Conservation (phyloP, 163 green algal species). For the Scenedesmus sp. region DNA sequence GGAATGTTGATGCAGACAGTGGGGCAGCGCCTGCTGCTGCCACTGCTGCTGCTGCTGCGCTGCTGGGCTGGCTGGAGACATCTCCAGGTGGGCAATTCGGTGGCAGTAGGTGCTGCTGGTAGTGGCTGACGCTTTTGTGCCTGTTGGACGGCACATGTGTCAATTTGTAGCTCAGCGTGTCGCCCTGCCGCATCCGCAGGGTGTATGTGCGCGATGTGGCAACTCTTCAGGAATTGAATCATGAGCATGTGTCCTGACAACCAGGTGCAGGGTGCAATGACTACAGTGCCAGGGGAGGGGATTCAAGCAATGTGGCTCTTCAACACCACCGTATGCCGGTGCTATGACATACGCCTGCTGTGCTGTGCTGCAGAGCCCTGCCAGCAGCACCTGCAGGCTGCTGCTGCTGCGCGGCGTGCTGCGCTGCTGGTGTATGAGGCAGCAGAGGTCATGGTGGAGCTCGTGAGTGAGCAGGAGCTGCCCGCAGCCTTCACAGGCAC, state of each 20-base stretch:
- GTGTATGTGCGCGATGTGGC: no score
- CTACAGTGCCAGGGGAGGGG: no score
- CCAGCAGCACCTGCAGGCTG: conserved; percentile 54
- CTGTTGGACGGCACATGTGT: background rate
- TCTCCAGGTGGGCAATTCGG: conserved; percentile 1
- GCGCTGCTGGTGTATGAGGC: conserved; percentile 64
- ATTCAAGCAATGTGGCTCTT: no score
- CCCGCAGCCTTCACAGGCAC: conserved; percentile 20
- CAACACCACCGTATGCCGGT: background rate
- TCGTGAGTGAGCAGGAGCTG: conserved; percentile 59
- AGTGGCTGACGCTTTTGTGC: background rate
- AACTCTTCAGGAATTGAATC: no score
- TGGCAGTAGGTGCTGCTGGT: background rate
- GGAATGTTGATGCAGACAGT: background rate
- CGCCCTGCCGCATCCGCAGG: no score
- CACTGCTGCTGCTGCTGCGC: background rate
- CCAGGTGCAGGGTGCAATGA: no score
- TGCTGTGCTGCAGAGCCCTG: conserved; percentile 43
- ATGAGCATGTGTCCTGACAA: no score
- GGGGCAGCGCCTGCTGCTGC: background rate
- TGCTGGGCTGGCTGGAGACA: conserved; percentile 3
- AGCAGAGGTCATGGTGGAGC: conserved; percentile 75
- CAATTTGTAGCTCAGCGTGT: background rate
- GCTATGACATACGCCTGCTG: background rate
- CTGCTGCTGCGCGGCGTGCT: conserved; percentile 43